These are phyloP conservation scores for Apiotrichum akiyoshidainum DNA, from an alignment of 1,284 basidiomycete species.

Conservation along the genomic window DNA sequence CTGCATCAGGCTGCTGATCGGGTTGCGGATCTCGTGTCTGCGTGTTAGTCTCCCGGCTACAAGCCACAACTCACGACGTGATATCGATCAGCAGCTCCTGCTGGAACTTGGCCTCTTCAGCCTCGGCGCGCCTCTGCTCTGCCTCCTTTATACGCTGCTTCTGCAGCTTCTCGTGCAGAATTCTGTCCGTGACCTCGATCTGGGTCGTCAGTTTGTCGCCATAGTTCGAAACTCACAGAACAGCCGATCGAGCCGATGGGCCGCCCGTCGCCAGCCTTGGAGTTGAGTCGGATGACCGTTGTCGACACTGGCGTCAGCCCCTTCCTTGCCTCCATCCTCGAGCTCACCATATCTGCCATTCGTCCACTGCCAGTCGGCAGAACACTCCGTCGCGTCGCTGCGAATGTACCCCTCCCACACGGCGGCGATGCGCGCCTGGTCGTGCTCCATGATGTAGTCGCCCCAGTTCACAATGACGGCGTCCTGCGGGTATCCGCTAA, in stretches of 20 bases:
- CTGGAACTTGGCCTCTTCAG: conserved; percentile 46
- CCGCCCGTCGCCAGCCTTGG: background rate
- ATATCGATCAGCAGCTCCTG: conserved; percentile 50
- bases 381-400: background rate
- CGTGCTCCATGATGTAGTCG: conserved; percentile 27
- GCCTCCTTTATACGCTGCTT: conserved; percentile 41
- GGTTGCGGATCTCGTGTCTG: conserved; percentile 40
- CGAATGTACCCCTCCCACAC: conserved; percentile 28
- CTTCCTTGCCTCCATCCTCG: background rate
- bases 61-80: conserved; percentile 26
- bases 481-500: conserved; percentile 30
- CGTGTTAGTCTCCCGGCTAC: background rate
- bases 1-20: conserved; percentile 25
- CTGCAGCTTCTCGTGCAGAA: conserved; percentile 42
- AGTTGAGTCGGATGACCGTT: conserved; percentile 40
- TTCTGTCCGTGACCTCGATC: conserved; percentile 46
- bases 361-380: conserved; percentile 33
- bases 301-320: conserved; percentile 9
- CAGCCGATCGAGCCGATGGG: conserved; percentile 34
- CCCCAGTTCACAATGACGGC: conserved; percentile 31
- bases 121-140: conserved; percentile 42
- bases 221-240: background rate
- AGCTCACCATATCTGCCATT: conserved; percentile 33
- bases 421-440: conserved; percentile 17
- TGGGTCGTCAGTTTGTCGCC: background rate